Evolutionary conservation across 805 yeast species (phyloP), one percentile per base, ranked within the genome.

Genomic region (Lipomyces lipofer): DNA sequence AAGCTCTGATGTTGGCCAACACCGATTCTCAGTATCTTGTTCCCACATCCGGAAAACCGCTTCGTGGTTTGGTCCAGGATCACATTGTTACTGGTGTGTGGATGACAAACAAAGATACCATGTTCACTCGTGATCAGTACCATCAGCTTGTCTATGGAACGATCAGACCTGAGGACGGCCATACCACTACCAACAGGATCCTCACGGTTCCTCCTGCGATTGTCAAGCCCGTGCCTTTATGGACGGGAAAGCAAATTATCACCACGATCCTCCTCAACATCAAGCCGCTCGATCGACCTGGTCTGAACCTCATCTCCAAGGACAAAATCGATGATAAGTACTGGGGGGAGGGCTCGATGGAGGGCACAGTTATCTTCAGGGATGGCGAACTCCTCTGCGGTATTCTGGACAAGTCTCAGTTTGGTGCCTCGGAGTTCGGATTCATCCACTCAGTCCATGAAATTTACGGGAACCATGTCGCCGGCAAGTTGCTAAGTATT

Each of bases 41-140:
- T 4, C 99, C 99, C 47, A 94, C 99, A 17, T 89, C 97, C 10
- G 99, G 99, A 70, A 79, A 96, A 55, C 99, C 99, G 32, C 85
- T 95, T 60, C 87, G 99, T 81, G 99, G 99, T 74, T 79, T 94
- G 71, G 95, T 95, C 73, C 99, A 94, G 78, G 99, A 94, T 76
- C 99, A 95, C 69, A 90, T 94, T 73, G 85, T 95, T 66, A 98
- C 98, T 7, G 99, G 99, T 76, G 96, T 95, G 39, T 94, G 98
- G 98, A 78, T 94, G 67, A 94, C 99, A 5, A 89, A 77, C 72
- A 89, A 91, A 73, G 98, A 95, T 68, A 75, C 91, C 30, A 88
- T 89, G 69, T 92, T 92, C 78, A 84, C 92, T 10, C 80, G 96
- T 66, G 97, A 90, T 64, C 79, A 82, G 69, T 95, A 94, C 73